phyloP scores from a whole-genome alignment of 2,329 filamentous ascomycete genomes.

The Claviceps africana region DNA sequence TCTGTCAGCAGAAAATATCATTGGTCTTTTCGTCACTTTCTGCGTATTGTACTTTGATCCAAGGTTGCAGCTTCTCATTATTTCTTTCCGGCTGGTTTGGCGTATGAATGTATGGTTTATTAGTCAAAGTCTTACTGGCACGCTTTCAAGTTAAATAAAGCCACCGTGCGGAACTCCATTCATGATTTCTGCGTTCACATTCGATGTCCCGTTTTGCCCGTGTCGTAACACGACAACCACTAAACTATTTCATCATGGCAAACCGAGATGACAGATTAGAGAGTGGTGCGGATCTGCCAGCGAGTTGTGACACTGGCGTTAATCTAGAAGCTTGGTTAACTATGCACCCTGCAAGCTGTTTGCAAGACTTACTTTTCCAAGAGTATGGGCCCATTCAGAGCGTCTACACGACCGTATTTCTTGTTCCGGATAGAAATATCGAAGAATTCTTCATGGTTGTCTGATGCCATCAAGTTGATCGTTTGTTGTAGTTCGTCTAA shows the following conservation, averaged over 20 bases:
- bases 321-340: slow-evolving; percentile 33
- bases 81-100: slow-evolving; percentile 3
- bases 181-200: background rate
- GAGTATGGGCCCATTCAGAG: slow-evolving; percentile 72
- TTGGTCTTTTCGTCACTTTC: background rate
- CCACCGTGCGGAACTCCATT: background rate
- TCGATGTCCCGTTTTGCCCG: background rate
- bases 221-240: background rate
- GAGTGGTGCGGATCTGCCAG: slow-evolving; percentile 48
- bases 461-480: slow-evolving; percentile 69
- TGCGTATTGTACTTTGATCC: background rate
- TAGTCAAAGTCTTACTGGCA: background rate
- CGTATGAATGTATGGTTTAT: slow-evolving; percentile 8
- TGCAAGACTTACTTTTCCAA: slow-evolving; percentile 64
- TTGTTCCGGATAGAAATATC: slow-evolving; percentile 80
- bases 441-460: slow-evolving; percentile 94
- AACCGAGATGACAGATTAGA: slow-evolving; percentile 63
- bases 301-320: slow-evolving; percentile 46
- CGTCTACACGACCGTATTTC: slow-evolving; percentile 87
- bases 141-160: background rate
- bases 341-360: background rate
- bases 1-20: background rate
- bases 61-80: background rate
- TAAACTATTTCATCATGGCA: slow-evolving; percentile 37
- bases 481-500: slow-evolving; percentile 91